Evolutionary conservation across 1,139 yeast genomes (phyloP).

Genomic region (Taphrina betulina): DNA sequence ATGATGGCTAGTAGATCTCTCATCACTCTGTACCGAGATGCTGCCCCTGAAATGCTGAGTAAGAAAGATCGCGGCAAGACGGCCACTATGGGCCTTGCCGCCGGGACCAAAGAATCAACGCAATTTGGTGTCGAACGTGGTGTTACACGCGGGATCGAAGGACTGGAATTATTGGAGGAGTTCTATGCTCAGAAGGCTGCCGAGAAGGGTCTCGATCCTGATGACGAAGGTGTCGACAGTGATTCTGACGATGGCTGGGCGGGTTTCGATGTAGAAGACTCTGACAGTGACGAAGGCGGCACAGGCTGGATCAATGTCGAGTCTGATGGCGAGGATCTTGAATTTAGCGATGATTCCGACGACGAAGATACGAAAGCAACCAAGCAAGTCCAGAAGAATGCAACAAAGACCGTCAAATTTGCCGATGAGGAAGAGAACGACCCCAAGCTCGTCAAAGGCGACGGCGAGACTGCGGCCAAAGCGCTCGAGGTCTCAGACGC

Average conservation of each 20-base stretch:
- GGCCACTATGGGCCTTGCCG: slow-evolving; percentile 72
- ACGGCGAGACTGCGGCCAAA: slow-evolving; percentile 35
- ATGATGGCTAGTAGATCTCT: slow-evolving; percentile 93
- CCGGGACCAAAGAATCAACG: slow-evolving; percentile 37
- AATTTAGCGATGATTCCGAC: slow-evolving; percentile 46
- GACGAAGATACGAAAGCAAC: slow-evolving; percentile 48
- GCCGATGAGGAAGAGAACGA: slow-evolving; percentile 43
- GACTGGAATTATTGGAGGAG: slow-evolving; percentile 80
- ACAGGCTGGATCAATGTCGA: slow-evolving; percentile 60
- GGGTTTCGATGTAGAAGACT: slow-evolving; percentile 49
- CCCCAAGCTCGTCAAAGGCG: slow-evolving; percentile 38
- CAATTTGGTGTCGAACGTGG: slow-evolving; percentile 68
- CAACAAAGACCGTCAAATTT: slow-evolving; percentile 41
- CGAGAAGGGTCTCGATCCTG: slow-evolving; percentile 47
- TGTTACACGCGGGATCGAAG: slow-evolving; percentile 71
- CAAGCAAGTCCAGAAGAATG: neutral
- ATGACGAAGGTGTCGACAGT: slow-evolving; percentile 52
- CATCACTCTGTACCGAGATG: slow-evolving; percentile 80
- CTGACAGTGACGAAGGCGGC: slow-evolving; percentile 47
- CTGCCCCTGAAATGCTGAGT: slow-evolving; percentile 92
- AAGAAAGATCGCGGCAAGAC: slow-evolving; percentile 89
- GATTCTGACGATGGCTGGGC: slow-evolving; percentile 58
- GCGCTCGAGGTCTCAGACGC: slow-evolving; percentile 32
- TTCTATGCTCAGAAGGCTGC: slow-evolving; percentile 73
- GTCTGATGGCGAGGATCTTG: slow-evolving; percentile 54